Conservation (phyloP, 768 basidiomycete genomes). For the Lentinula sp. region DNA sequence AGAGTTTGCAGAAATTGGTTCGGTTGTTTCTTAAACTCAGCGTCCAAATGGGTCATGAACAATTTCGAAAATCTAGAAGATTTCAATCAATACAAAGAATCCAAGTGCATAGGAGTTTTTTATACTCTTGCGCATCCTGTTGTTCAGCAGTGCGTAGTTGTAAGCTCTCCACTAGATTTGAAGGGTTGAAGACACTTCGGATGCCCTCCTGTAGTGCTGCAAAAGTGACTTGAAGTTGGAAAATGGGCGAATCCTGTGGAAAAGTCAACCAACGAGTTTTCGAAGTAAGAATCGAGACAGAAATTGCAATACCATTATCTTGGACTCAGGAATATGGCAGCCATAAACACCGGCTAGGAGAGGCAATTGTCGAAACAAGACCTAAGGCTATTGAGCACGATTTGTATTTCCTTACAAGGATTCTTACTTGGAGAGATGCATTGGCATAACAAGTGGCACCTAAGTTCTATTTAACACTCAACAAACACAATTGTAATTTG, state of each 20-base stretch:
- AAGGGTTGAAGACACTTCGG: slow-evolving; percentile 73
- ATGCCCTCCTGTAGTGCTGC: slow-evolving; percentile 77
- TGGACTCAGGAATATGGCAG: slow-evolving; percentile 53
- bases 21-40: slow-evolving; percentile 81
- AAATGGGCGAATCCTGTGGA: slow-evolving; percentile 67
- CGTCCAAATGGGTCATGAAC: slow-evolving; percentile 85
- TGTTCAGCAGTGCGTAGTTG: slow-evolving; percentile 79
- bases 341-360: slow-evolving; percentile 83
- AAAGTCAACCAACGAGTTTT: not conserved
- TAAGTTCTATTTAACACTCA: slow-evolving; percentile 57
- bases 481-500: not conserved
- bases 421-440: slow-evolving; percentile 77
- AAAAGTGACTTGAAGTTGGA: slow-evolving; percentile 75
- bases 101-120: slow-evolving; percentile 6
- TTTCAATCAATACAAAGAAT: not conserved
- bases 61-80: slow-evolving; percentile 80
- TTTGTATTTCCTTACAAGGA: not conserved
- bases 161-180: slow-evolving; percentile 79
- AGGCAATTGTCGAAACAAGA: slow-evolving; percentile 84
- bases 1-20: slow-evolving; percentile 57
- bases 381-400: slow-evolving; percentile 33
- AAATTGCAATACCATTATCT: slow-evolving; percentile 27
- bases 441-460: slow-evolving; percentile 98
- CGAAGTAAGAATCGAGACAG: not conserved
- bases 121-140: slow-evolving; percentile 95